Evolutionary conservation across 305 asterid genomes (phyloP).

Genomic region (Fraxinus latifolia): DNA sequence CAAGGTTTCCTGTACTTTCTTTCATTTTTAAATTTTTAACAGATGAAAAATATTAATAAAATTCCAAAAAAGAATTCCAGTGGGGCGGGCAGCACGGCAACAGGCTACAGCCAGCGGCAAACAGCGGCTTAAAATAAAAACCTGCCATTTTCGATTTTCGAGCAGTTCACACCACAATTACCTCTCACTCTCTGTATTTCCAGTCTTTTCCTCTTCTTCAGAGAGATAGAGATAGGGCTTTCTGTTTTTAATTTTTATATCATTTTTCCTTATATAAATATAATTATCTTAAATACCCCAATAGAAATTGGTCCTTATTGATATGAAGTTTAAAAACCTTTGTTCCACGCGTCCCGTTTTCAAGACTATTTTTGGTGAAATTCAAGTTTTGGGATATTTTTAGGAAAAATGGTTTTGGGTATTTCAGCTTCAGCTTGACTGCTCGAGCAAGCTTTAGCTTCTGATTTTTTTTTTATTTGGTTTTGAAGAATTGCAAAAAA

Average conservation of each 20-base stretch:
- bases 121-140: slow-evolving; percentile 27
- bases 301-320: background rate
- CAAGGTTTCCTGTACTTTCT: background rate
- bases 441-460: background rate
- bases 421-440: slow-evolving; percentile 1
- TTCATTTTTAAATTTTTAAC: background rate
- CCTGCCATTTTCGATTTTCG: slow-evolving; percentile 46
- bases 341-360: slow-evolving; percentile 9
- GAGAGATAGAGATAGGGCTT: slow-evolving; percentile 5
- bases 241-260: background rate
- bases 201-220: background rate
- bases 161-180: slow-evolving; percentile 4
- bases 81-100: slow-evolving; percentile 29
- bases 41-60: background rate
- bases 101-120: slow-evolving; percentile 32
- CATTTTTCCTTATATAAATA: background rate
- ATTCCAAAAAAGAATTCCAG: slow-evolving; percentile 21
- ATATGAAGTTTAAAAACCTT: background rate
- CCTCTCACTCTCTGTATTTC: slow-evolving; percentile 1
- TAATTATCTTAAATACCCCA: background rate
- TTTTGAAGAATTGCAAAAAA: background rate
- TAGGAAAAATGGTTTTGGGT: background rate
- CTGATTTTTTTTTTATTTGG: background rate
- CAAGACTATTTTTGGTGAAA: background rate
- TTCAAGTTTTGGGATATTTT: background rate